Evolutionary conservation across 768 basidiomycete genomes (phyloP), one percentile per base, ranked within the genome.

Genomic region (Podaxis carcinomalis): DNA sequence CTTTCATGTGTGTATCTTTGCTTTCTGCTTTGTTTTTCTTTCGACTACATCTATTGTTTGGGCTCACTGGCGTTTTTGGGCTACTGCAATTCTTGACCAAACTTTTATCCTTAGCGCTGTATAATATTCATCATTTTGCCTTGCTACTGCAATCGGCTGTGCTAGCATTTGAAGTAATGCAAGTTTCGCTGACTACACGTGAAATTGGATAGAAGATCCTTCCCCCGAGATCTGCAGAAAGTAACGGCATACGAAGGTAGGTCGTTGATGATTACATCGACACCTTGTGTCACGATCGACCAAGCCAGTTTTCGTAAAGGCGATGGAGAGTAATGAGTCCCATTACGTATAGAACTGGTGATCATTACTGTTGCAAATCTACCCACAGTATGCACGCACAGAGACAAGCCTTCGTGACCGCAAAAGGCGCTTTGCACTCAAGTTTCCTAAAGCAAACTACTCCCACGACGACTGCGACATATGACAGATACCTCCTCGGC

Each of bases 261-360:
- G 21, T 37, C 11, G 16, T 51, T 40, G 32, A 53, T 53, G 53
- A 54, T 49, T 61, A 37, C 53, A 49, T 55, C 59, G 59, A 60
- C 59, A 60, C 46, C 59, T 60, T 60, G 59, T 60, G 59, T 60
- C 59, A 60, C 59, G 59, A 60, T 60, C 59, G 59, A 53, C 59
- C 28, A 42, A 44, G 13, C 40, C 28, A 35, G 40, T 54, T 54
- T 61, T 46, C 28, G 52, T 58, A 58, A 57, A 28, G 44, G 19
- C 19, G 27, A 35, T 13, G n/a, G 47, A 32, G 32, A 37, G 28
- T 19, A 52, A 35, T 53, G 19, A n/a, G 19, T 46, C 11, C n/a
- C 9, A 27, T 60, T 53, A 51, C 58, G 51, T 52, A 59, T 13
- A 21, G n/a, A 35, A 39, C 19, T 35, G 27, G 14, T 52, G 28